Evolutionary conservation across 2,329 filamentous ascomycete species (phyloP), one percentile per base, ranked within the genome.

Genomic region (Chrysosporium queenslandicum): DNA sequence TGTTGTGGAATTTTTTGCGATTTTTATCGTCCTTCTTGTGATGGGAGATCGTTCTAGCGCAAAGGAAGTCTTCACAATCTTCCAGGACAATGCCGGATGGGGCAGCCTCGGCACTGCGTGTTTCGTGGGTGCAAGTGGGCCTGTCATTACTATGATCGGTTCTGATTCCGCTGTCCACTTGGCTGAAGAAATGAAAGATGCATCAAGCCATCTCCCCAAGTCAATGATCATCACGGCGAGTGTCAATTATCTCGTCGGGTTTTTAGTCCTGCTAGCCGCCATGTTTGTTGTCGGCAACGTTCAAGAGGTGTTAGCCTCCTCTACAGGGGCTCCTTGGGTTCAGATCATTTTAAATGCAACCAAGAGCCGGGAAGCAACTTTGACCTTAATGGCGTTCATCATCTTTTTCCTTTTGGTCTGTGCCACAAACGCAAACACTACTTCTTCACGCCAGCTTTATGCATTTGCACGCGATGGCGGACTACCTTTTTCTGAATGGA

Each of bases 381-480:
- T 61, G 2, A 43, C 56, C 3, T 62, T 68, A 58, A 61, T 60
- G 7, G 57, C 61, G 2, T 58, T 69, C 37, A 53, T 69, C 39
- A 61, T 68, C 18, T 59, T 66, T n/a, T 58, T 66, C 25, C 54
- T 54, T 14, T 57, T 63, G 16, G 63, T 60, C 27, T 60, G 59
- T 14, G 59, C 60, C 20, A 60, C 65, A 12, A 66, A 63, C 20
- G 75, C 77, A 55, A 72, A 82, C 0, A 77, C 76, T 1, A 77
- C 80, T 0, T 77, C 79, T 0, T 80, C 78, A 0, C 72, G 78
- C 7, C 73, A 79, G 52, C 73, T 77, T 11, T 81, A 75, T 73
- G 75, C 78, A 0, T 80, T 80, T 61, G 68, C 70, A 2, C 66
- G 71, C n/a, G 71, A 73, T 52, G 58, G 62, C 18, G 71, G 71